A percentile compares a stretch with the other conserved stretches of the same genome.
Evolutionary conservation across 2,329 filamentous ascomycete species (phyloP).

Genomic region (Huntiella savannae): DNA sequence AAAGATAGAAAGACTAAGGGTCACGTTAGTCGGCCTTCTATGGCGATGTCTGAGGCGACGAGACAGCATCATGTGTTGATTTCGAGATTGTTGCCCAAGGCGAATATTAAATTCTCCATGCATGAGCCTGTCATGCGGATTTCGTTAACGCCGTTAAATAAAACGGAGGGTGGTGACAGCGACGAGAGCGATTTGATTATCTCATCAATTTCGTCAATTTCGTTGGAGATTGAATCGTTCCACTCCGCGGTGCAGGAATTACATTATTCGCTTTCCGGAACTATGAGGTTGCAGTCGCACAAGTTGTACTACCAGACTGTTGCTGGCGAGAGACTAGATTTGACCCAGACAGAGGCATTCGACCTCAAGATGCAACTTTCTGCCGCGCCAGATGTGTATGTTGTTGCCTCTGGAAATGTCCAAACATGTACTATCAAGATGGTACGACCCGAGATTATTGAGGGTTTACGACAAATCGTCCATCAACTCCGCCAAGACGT

Average conservation of each 20-base stretch:
- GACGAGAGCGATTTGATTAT: conserved; percentile 92
- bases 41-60: conserved; percentile 16
- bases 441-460: conserved; percentile 78
- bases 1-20: conserved; percentile 3
- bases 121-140: conserved; percentile 91
- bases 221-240: conserved; percentile 85
- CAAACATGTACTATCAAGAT: conserved; percentile 81
- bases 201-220: conserved; percentile 83
- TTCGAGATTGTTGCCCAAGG: conserved; percentile 80
- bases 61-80: conserved; percentile 49
- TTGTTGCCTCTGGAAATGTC: conserved; percentile 59
- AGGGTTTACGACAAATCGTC: conserved; percentile 81
- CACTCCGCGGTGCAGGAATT: conserved; percentile 69
- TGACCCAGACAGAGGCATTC: conserved; percentile 72
- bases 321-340: conserved; percentile 61
- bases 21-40: neutral
- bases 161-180: conserved; percentile 34
- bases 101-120: conserved; percentile 85
- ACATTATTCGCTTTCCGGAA: conserved; percentile 71
- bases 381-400: conserved; percentile 68
- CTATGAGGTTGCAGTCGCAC: conserved; percentile 67
- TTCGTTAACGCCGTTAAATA: conserved; percentile 57
- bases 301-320: conserved; percentile 89
- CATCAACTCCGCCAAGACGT: conserved; percentile 58
- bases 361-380: conserved; percentile 74